Percentiles rank a stretch among this genome's conserved stretches.
phyloP scores from a whole-genome alignment of 257 asterid species.

The Nemophila menziesii region DNA sequence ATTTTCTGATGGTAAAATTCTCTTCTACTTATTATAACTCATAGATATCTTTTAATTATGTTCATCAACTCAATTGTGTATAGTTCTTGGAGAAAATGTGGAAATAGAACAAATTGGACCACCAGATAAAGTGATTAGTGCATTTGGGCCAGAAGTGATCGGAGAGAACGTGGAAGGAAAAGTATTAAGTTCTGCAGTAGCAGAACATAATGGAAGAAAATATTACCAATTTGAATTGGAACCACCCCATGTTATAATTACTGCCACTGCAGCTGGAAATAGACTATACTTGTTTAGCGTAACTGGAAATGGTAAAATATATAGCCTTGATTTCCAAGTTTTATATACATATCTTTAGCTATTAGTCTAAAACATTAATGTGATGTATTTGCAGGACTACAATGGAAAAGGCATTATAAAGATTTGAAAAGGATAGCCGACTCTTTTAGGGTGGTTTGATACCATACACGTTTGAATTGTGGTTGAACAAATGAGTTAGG shows the following conservation, averaged over 20 bases:
- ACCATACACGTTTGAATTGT: too few species aligned
- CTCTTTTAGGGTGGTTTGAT: constrained; percentile 64
- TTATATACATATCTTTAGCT: constrained; percentile 2
- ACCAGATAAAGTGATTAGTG: constrained; percentile 78
- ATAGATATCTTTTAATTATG: background rate
- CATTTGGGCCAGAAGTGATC: constrained; percentile 94
- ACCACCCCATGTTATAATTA: constrained; percentile 81
- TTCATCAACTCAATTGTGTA: constrained; percentile 3
- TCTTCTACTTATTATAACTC: constrained; percentile 5
- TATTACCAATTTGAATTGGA: constrained; percentile 89
- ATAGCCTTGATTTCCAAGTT: constrained; percentile 2
- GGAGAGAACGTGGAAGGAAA: constrained; percentile 94
- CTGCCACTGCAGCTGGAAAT: constrained; percentile 96
- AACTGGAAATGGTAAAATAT: constrained; percentile 57
- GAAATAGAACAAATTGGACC: constrained; percentile 75
- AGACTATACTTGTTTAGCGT: constrained; percentile 80
- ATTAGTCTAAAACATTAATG: constrained; percentile 1
- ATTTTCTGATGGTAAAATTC: constrained; percentile 60
- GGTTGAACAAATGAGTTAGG: too few species aligned
- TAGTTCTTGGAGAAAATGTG: constrained; percentile 71
- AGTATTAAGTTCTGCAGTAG: constrained; percentile 52
- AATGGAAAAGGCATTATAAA: constrained; percentile 86
- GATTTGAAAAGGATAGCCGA: constrained; percentile 75
- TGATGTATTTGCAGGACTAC: constrained; percentile 53
- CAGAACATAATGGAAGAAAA: constrained; percentile 57